A percentile compares a stretch with the other conserved stretches of the same genome.
Conservation (phyloP, 2,329 filamentous ascomycete species). For the Diaporthe citrichinensis region DNA sequence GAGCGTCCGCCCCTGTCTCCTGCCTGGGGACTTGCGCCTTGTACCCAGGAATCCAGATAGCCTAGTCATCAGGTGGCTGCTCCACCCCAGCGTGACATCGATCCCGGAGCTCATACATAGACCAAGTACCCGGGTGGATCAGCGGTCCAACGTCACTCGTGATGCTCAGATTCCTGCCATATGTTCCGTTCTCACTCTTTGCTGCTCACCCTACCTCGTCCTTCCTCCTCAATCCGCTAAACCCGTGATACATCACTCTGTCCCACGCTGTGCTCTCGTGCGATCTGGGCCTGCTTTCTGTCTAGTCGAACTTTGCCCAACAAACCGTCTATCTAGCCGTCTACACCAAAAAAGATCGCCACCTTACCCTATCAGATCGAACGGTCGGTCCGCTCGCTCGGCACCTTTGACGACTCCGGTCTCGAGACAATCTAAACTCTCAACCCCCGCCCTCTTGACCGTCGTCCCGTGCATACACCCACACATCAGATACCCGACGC, state of each 20-base stretch:
- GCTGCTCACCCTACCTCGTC: neutral
- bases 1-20: slow-evolving; percentile 23
- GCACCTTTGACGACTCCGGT: slow-evolving; percentile 15
- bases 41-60: slow-evolving; percentile 1
- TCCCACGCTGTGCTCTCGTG: slow-evolving; percentile 36
- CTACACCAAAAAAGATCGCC: neutral
- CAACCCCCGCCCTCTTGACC: slow-evolving; percentile 1
- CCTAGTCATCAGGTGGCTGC: slow-evolving; percentile 17
- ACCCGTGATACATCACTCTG: slow-evolving; percentile 23
- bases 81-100: slow-evolving; percentile 29
- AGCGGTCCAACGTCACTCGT: slow-evolving; percentile 33
- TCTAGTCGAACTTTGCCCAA: slow-evolving; percentile 24
- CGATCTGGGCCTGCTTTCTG: neutral
- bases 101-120: slow-evolving; percentile 6
- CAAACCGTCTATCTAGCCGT: neutral
- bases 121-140: slow-evolving; percentile 20
- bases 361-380: slow-evolving; percentile 24
- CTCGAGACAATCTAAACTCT: slow-evolving; percentile 7
- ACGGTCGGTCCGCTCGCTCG: slow-evolving; percentile 21
- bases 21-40: neutral
- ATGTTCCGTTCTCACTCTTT: neutral
- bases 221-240: neutral
- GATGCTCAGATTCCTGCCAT: slow-evolving; percentile 31
- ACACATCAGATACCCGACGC: slow-evolving; percentile 31
- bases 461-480: slow-evolving; percentile 11